Percentiles rank a stretch among this genome's conserved stretches.
Conservation (phyloP, 768 basidiomycete species). For the Polyporus arcularius region DNA sequence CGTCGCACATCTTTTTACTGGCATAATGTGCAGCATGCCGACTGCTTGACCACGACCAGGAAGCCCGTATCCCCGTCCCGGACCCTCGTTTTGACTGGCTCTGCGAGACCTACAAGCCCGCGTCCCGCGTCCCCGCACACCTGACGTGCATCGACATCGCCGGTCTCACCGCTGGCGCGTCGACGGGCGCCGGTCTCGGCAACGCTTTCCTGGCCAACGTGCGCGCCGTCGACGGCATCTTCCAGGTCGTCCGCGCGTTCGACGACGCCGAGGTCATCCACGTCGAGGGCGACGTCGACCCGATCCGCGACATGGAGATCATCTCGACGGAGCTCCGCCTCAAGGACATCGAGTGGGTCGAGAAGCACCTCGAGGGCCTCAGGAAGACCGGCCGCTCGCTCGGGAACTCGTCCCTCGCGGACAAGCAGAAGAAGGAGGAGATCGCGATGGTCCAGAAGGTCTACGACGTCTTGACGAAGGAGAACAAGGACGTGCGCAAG, state of each 20-base stretch:
- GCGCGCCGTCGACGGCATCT: slow-evolving; percentile 97
- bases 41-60: slow-evolving; percentile 33
- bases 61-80: slow-evolving; percentile 94
- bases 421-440: slow-evolving; percentile 96
- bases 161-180: slow-evolving; percentile 94
- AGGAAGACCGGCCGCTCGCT: slow-evolving; percentile 75
- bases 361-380: slow-evolving; percentile 80
- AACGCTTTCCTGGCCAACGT: slow-evolving; percentile 98
- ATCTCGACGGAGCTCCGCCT: slow-evolving; percentile 92
- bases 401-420: slow-evolving; percentile 78
- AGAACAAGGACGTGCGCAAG: slow-evolving; percentile 90
- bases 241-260: slow-evolving; percentile 97
- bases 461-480: slow-evolving; percentile 71
- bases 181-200: slow-evolving; percentile 96
- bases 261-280: slow-evolving; percentile 99
- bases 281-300: slow-evolving; percentile 97
- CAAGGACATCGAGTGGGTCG: slow-evolving; percentile 99
- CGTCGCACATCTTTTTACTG: not conserved
- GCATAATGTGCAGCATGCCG: too few species aligned
- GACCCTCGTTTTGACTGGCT: slow-evolving; percentile 96
- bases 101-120: slow-evolving; percentile 86
- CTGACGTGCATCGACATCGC: slow-evolving; percentile 99
- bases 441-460: slow-evolving; percentile 88
- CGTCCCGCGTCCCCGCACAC: slow-evolving; percentile 85
- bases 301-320: slow-evolving; percentile 95